Percentiles rank a stretch among this genome's conserved stretches.
Conservation (phyloP, 1,284 basidiomycete genomes). For the Schizophyllum commune region DNA sequence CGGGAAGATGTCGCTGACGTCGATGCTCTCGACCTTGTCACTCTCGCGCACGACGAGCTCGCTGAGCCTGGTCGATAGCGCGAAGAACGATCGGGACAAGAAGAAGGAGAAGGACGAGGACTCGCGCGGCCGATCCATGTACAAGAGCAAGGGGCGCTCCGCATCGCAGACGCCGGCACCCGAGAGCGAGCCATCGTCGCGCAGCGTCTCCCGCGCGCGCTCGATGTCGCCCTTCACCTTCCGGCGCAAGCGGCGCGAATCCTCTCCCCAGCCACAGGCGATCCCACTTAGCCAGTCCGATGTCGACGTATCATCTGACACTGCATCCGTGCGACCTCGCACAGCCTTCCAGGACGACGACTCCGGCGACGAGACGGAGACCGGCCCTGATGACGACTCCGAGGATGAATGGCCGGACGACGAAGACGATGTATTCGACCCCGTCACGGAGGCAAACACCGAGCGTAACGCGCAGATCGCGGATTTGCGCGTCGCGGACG, state of each 20-base stretch:
- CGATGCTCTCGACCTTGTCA: conserved; percentile 61
- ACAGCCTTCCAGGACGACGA: conserved; percentile 49
- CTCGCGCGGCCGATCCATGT: conserved; percentile 45
- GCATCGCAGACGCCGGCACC: conserved; percentile 34
- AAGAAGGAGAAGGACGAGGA: conserved; percentile 24
- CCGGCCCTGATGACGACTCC: conserved; percentile 20
- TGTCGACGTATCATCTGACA: conserved; percentile 26
- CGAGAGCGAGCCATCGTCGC: conserved; percentile 20
- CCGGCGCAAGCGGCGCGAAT: conserved; percentile 54
- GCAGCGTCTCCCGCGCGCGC: conserved; percentile 47
- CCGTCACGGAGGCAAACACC: conserved; percentile 58
- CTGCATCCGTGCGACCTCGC: conserved; percentile 33
- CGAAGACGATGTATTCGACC: conserved; percentile 53
- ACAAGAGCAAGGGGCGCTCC: conserved; percentile 41
- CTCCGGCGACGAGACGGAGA: conserved; percentile 46
- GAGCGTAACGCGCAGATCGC: conserved; percentile 64
- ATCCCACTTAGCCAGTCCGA: conserved; percentile 66
- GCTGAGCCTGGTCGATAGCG: conserved; percentile 21
- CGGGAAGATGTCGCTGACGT: conserved; percentile 54
- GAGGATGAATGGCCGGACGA: conserved; percentile 11
- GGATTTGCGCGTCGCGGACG: conserved; percentile 34
- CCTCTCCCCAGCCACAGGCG: conserved; percentile 65
- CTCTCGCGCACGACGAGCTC: conserved; percentile 45
- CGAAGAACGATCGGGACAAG: conserved; percentile 23
- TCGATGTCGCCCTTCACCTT: conserved; percentile 68